Base-by-base conservation (phyloP, 352 stramenopile genomes). In the Phytophthora sansomeana region DNA sequence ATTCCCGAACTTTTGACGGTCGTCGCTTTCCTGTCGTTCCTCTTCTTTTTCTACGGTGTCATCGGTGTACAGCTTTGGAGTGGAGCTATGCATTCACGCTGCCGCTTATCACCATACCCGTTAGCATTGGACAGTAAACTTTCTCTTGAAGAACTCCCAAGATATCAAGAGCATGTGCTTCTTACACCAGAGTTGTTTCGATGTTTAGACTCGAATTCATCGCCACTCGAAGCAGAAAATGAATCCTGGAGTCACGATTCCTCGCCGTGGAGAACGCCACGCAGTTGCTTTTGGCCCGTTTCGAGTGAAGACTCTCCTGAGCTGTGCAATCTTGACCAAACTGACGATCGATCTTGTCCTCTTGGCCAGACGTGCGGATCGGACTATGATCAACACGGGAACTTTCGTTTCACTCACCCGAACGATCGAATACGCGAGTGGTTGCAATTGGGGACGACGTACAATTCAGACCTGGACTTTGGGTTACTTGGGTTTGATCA, bases 401-500 rank as follows among this genome's bases (percentile, higher is more conserved):
- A 85, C 28, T 87, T 91, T 35, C 73, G 83, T 6, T 93, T 94
- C 51, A 88, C 78, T 0, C 78, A 87, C 44, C 67, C 74, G 32
- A 50, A 85, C 36, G 33, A 51, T 11, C 33, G 21, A 14, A 76
- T 90, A 28, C 48, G 66, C 16, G 55, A 50, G 6, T 67, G 74
- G 13, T 46, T 87, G 6, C 48, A 85, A 7, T 42, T 67, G 13
- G 51, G 46, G 9, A 58, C 72, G 6, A 78, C 69, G 1, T 97
- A 92, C 66, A 81, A 82, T 32, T 47, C 80, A 4, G 78, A 91
- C 33, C 70, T 97, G 29, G 93, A 92, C 41, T 97, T 75, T 58
- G 93, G 94, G 1, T 89, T 92, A 30, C 81, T 80, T 3, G 87
- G 67, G 24, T 98, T 98, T 48, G 93, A 98, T 65, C 77, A 95